Conservation (phyloP, 495 filamentous ascomycete genomes). For the Sordaria brevicollis region DNA sequence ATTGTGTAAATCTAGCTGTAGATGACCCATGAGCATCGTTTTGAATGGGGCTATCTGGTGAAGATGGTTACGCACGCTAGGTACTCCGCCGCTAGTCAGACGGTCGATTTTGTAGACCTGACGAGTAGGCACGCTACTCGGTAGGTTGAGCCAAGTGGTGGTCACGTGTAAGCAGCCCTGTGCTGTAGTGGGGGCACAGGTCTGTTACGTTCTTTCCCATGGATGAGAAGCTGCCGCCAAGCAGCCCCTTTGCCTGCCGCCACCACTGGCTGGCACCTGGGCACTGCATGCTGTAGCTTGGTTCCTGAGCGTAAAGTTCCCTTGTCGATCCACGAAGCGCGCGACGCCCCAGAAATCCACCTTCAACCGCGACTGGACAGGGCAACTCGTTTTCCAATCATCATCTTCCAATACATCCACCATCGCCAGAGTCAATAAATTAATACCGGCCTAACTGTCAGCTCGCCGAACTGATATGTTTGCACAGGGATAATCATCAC, state of each 20-base stretch:
- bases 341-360: not conserved
- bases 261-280: not conserved
- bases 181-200: not conserved
- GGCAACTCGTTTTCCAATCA: not conserved
- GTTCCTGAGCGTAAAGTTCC: not conserved
- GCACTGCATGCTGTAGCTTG: not conserved
- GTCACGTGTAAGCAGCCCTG: not conserved
- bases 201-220: not conserved
- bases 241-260: not conserved
- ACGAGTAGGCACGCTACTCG: no score
- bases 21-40: not conserved
- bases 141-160: not conserved
- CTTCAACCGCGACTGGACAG: not conserved
- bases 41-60: no score
- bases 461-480: not conserved
- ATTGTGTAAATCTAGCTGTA: not conserved
- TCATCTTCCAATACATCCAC: not conserved
- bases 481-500: not conserved
- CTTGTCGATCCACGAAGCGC: not conserved
- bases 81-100: no score
- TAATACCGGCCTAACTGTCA: not conserved
- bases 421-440: not conserved
- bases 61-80: no score
- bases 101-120: no score
- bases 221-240: not conserved